Evolutionary conservation across 129 eudicot genomes (phyloP).

Genomic region (Centrapalus pauciflorus): DNA sequence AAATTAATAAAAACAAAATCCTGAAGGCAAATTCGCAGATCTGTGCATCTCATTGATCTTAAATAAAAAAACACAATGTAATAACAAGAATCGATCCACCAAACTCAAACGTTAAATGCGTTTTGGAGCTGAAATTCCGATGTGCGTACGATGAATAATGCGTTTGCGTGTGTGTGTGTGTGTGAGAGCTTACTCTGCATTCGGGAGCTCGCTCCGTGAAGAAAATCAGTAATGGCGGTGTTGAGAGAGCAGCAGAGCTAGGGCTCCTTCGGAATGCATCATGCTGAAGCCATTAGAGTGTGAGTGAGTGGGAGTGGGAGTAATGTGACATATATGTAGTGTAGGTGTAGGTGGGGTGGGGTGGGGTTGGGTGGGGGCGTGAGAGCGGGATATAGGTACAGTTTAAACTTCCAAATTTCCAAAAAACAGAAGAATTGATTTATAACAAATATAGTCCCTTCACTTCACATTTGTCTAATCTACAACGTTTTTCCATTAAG

Average conservation of each 20-base stretch:
- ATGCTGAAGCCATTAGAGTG: slow-evolving; percentile 12
- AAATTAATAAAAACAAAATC: not conserved
- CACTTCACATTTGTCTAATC: not conserved
- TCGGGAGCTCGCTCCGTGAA: slow-evolving; percentile 24
- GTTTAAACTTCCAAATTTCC: slow-evolving; percentile 39
- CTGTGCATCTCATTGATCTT: slow-evolving; percentile 8
- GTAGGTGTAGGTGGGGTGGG: not conserved
- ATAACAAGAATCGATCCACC: not conserved
- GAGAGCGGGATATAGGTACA: slow-evolving; percentile 46
- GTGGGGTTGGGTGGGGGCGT: slow-evolving; percentile 24
- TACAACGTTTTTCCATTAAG: not conserved
- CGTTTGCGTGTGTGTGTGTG: not conserved
- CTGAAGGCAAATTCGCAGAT: not conserved
- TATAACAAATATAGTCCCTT: slow-evolving; percentile 10
- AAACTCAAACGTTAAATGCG: not conserved
- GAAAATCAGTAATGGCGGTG: slow-evolving; percentile 22
- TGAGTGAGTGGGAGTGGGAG: slow-evolving; percentile 19
- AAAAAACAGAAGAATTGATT: not conserved
- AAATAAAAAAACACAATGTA: not conserved
- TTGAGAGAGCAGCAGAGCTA: slow-evolving; percentile 22
- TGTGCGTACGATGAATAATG: not conserved
- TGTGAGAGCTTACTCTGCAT: slow-evolving; percentile 46
- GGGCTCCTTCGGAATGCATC: slow-evolving; percentile 31
- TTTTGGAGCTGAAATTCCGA: not conserved
- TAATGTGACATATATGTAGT: slow-evolving; percentile 4